Base-by-base conservation (phyloP, 805 yeast genomes). In the Candida maltosa region DNA sequence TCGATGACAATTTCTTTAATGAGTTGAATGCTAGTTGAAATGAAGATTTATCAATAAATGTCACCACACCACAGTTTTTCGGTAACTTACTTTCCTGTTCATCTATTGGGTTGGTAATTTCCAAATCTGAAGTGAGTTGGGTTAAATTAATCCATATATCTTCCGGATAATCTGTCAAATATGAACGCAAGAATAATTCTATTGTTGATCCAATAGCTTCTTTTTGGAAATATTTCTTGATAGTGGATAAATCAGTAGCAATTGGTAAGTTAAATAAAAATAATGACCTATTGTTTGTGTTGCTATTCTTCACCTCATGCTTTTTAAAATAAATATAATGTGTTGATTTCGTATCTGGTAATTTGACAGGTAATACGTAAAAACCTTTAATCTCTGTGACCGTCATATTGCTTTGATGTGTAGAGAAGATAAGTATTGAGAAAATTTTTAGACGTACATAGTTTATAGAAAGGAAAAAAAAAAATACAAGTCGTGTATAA, bases 231-330 rank as follows among this genome's bases (percentile, higher is more conserved):
- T 79, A 70, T 37, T 65, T 69, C 49, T 77, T 81, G 31, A 87
- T 52, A 23, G 65, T 63, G 28, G 70, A 66, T 11, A 75, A 49
- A 16, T 70, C 67, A 5, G 87, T 70, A 38, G 73, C 70, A 16
- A 81, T 60, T 2, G 97, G 96, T 26, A 87, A 60, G 52, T 89
- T 88, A 39, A 83, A 77, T 5, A 83, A 54, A 59, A 89, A 89
- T n/a, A 89, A 56, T 19, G 84, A 71, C 34, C 84, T 66, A 34
- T 73, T 72, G 14, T 54, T 58, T 15, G 70, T 57, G 22, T 72
- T 71, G 2, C 64, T 58, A 22, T 63, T 66, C 34, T 64, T 63
- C 27, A 58, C 52, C 29, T 69, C 62, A 52, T 85, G 94, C 49
- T 80, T 84, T 56, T 83, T 83, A 47, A 75, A 59, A 49, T 70